phyloP scores from a whole-genome alignment of 2,329 filamentous ascomycete species.

The Penicillium sp. region DNA sequence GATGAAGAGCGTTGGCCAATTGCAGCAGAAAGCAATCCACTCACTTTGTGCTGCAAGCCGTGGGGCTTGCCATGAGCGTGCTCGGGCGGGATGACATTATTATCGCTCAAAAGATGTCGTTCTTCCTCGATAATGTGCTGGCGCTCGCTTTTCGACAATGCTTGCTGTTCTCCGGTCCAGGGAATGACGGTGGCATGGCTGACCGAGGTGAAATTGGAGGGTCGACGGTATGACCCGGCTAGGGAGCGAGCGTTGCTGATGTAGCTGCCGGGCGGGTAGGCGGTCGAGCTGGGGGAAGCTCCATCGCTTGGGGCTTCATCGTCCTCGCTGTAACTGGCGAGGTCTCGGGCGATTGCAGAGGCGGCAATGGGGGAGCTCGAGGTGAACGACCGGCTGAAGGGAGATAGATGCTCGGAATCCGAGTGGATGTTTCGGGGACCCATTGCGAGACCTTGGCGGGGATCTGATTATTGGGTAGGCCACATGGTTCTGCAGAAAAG shows the following conservation, averaged over 20 bases:
- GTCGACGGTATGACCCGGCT: slow-evolving; percentile 71
- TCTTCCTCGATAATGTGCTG: slow-evolving; percentile 59
- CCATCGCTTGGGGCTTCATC: slow-evolving; percentile 47
- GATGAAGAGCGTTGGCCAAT: slow-evolving; percentile 12
- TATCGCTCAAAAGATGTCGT: slow-evolving; percentile 60
- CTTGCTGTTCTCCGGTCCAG: slow-evolving; percentile 43
- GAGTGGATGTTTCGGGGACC: slow-evolving; percentile 32
- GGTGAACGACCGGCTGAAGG: slow-evolving; percentile 51
- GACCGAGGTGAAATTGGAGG: slow-evolving; percentile 73
- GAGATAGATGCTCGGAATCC: slow-evolving; percentile 29
- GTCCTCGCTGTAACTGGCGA: slow-evolving; percentile 65
- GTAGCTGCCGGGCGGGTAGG: slow-evolving; percentile 43
- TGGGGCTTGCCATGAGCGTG: slow-evolving; percentile 31
- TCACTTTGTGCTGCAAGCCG: slow-evolving; percentile 29
- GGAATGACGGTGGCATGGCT: slow-evolving; percentile 70
- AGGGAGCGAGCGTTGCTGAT: slow-evolving; percentile 51
- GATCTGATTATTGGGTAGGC: background rate
- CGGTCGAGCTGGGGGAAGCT: slow-evolving; percentile 43
- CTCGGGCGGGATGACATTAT: slow-evolving; percentile 59
- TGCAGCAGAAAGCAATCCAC: slow-evolving; percentile 23
- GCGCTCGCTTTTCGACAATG: slow-evolving; percentile 55
- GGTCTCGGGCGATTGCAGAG: slow-evolving; percentile 65
- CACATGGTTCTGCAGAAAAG: background rate
- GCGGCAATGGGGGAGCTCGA: slow-evolving; percentile 68
- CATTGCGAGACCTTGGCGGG: slow-evolving; percentile 24